Base-by-base conservation (phyloP, 2,329 filamentous ascomycete genomes). In the Fusarium keratoplasticum region DNA sequence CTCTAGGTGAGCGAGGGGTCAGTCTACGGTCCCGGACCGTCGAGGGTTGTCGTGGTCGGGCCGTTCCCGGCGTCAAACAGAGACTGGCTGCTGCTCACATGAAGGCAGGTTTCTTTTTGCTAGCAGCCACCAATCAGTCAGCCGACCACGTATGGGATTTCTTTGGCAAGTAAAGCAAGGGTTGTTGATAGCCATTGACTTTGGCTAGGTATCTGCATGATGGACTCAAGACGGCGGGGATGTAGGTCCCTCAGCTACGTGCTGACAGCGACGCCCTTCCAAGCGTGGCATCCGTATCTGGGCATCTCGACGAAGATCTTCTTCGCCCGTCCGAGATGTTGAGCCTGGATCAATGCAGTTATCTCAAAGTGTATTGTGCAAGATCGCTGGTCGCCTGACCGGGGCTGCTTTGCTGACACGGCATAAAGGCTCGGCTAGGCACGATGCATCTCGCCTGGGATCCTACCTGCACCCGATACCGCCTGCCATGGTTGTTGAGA, bases 341-440 rank as follows among this genome's bases (percentile, higher is more conserved):
- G 50, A 57, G 29, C 38, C 42, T 47, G 61, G 61, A 66, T 20
- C 50, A 64, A 31, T 40, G 61, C 59, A 50, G 57, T 57, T 35
- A 61, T 38, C 31, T 50, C 40, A 27, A 22, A 14, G 38, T 27
- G 16, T 61, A 20, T 70, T 57, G 44, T 66, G 50, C 67, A 74
- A 66, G 64, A 70, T 69, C 54, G 36, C 29, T 44, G 27, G 66
- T 75, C 64, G 64, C 33, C 58, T 75, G 72, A 75, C 65, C 61
- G n/a, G 59, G 42, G 47, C 57, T 67, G 50, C 62, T 66, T 58
- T 60, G 33, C 40, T 67, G 52, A 60, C 69, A 61, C 52, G 61
- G 47, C 57, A 68, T 54, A 33, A 52, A 63, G 40, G 35, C 42
- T 55, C 55, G 18, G 16, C 36, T 61, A 31, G 52, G 44, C 40